phyloP scores from a whole-genome alignment of 2,329 filamentous ascomycete genomes.

The Pseudogymnoascus sp. region DNA sequence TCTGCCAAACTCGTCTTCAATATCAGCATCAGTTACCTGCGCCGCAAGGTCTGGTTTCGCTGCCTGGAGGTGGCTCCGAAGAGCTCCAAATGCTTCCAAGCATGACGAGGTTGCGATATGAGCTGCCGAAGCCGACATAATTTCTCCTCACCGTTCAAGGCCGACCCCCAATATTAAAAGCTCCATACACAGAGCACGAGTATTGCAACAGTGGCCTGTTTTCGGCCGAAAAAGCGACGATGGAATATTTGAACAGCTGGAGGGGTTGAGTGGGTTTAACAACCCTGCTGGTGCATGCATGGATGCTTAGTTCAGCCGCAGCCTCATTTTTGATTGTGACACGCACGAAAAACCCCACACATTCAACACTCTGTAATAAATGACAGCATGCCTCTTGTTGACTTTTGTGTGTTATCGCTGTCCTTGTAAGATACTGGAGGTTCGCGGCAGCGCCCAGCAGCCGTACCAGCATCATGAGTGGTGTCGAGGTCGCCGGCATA shows the following conservation, averaged over 20 bases:
- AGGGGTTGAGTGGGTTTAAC: background rate
- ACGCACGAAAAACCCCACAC: background rate
- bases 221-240: background rate
- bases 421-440: background rate
- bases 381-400: background rate
- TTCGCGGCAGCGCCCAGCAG: background rate
- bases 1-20: conserved; percentile 8
- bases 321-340: background rate
- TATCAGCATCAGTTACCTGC: background rate
- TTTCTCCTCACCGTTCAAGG: background rate
- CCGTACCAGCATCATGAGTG: background rate
- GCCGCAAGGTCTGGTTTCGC: background rate
- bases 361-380: background rate
- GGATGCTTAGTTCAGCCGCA: conserved; percentile 2
- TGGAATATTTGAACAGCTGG: background rate
- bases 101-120: background rate
- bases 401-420: background rate
- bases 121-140: background rate
- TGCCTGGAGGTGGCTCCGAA: background rate
- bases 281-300: conserved; percentile 2
- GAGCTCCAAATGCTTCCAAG: conserved; percentile 1
- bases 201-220: background rate
- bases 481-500: background rate
- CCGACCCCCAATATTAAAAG: background rate
- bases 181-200: background rate